Percentiles rank a stretch among this genome's conserved stretches.
These are phyloP conservation scores for Hypoxylon intermedium DNA, from an alignment of 495 filamentous ascomycete species.

Conservation along the genomic window DNA sequence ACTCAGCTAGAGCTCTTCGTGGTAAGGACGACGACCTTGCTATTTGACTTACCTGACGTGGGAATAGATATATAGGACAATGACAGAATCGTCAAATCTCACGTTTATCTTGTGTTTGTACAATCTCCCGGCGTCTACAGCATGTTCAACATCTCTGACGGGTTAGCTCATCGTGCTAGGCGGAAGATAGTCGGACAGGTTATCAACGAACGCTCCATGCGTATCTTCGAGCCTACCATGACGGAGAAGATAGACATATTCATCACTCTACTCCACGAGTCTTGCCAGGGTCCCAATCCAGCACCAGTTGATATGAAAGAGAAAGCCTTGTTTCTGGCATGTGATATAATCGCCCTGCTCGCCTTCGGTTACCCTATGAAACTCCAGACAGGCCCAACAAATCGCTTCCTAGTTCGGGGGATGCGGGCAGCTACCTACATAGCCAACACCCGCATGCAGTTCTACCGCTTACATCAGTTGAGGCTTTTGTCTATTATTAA, in stretches of 20 bases:
- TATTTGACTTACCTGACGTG: background rate
- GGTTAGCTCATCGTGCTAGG: background rate
- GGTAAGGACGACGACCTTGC: background rate
- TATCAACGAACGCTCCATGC: slow-evolving; percentile 12
- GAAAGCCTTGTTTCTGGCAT: background rate
- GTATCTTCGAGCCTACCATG: slow-evolving; percentile 14
- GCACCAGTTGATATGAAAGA: background rate
- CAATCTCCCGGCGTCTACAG: background rate
- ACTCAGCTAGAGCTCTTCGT: background rate
- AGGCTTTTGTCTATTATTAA: too few relatives aligned
- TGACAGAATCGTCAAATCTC: background rate
- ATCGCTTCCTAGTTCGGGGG: slow-evolving; percentile 12
- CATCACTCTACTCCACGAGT: slow-evolving; percentile 29
- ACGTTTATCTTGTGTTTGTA: background rate
- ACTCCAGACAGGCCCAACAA: slow-evolving; percentile 13
- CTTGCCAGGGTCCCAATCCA: slow-evolving; percentile 17
- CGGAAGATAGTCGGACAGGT: slow-evolving; percentile 7
- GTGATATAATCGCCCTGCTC: slow-evolving; percentile 24
- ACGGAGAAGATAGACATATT: slow-evolving; percentile 5
- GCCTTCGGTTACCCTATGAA: slow-evolving; percentile 32
- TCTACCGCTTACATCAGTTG: background rate
- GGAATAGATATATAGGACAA: background rate
- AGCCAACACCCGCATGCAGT: slow-evolving; percentile 20
- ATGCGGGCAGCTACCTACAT: background rate
- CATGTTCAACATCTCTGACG: slow-evolving; percentile 10